Evolutionary conservation across 1,139 yeast species (phyloP), one percentile per base, ranked within the genome.

Genomic region (Debaryomyces robertsiae): DNA sequence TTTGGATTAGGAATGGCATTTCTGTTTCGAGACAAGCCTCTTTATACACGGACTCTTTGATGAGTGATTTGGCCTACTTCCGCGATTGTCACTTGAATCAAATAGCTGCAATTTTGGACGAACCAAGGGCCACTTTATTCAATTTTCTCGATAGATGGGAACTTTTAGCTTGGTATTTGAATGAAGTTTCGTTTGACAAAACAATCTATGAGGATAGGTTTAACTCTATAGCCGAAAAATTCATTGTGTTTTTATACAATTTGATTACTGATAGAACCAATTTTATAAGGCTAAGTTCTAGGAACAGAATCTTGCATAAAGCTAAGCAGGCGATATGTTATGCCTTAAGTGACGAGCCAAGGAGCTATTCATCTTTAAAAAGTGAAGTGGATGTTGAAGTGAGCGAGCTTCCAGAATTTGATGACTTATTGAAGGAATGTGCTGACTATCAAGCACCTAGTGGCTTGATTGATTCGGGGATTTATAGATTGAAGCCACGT

Each of bases 1-100:
- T 84, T 46, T 93, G 98, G 98, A 88, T 93, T 3, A 77, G 98
- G 58, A 93, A 93, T 57, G 88, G 88, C n/a, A 52, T 67, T 36
- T 65, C 77, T 5, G 76, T 75, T 2, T 60, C 79, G 3, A 69
- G 74, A 36, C 82, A 79, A 50, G 77, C 73, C 1, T 48, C 65
- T 1, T 49, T 66, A 28, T 69, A 71, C 44, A 53, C 60, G 30
- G 69, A 60, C 19, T 49, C 65, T 23, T 47, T 53, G 48, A 70
- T 65, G 65, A 65, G 52, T 54, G 81, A 61, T 23, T 42, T 54
- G 11, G 56, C 72, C 0, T 70, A 58, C 43, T 53, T 55, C 40
- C 60, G 76, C 40, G 89, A 83, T 52, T 58, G 84, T 18, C 83
- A 79, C 51, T 53, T 84, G 38, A 70, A 69, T 46, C 93, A 85